These are phyloP conservation scores for Mimosa bimucronata DNA, from an alignment of 306 rosid genomes.

Conservation along the genomic window DNA sequence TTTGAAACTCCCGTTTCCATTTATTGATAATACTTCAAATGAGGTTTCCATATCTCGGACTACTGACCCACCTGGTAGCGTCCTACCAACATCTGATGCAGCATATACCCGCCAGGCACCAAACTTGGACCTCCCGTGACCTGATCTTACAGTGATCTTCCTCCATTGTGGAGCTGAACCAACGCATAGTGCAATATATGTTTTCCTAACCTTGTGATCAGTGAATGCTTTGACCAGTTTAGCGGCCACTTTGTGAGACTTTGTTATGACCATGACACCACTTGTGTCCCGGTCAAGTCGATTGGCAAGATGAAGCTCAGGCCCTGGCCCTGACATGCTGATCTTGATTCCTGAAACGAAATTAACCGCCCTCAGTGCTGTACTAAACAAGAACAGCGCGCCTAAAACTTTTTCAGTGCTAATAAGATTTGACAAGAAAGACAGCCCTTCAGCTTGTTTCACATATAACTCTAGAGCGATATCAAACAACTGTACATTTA, in stretches of 20 bases:
- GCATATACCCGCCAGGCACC: conserved; percentile 90
- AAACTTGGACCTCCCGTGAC: conserved; percentile 90
- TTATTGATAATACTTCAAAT: conserved; percentile 61
- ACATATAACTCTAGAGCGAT: neutral
- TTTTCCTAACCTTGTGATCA: conserved; percentile 69
- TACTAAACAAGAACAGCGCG: conserved; percentile 10
- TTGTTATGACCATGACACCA: conserved; percentile 77
- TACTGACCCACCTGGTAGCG: conserved; percentile 79
- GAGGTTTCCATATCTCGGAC: conserved; percentile 87
- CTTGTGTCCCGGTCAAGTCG: conserved; percentile 91
- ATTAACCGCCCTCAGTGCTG: conserved; percentile 20
- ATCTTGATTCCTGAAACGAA: conserved; percentile 40
- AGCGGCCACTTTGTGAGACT: conserved; percentile 82
- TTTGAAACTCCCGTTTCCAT: conserved; percentile 52
- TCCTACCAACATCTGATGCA: conserved; percentile 71
- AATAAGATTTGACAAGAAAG: neutral
- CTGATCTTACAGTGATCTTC: conserved; percentile 63
- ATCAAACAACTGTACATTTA: neutral
- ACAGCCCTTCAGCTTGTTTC: neutral
- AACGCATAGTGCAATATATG: conserved; percentile 71
- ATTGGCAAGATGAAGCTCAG: conserved; percentile 84
- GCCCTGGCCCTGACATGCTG: conserved; percentile 44
- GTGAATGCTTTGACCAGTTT: conserved; percentile 84
- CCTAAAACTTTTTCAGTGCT: neutral
- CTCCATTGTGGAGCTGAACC: conserved; percentile 71